A percentile compares a stretch with the other conserved stretches of the same genome.
Conservation (phyloP, 78 protist species). For the Dictyostelium capitatum region DNA sequence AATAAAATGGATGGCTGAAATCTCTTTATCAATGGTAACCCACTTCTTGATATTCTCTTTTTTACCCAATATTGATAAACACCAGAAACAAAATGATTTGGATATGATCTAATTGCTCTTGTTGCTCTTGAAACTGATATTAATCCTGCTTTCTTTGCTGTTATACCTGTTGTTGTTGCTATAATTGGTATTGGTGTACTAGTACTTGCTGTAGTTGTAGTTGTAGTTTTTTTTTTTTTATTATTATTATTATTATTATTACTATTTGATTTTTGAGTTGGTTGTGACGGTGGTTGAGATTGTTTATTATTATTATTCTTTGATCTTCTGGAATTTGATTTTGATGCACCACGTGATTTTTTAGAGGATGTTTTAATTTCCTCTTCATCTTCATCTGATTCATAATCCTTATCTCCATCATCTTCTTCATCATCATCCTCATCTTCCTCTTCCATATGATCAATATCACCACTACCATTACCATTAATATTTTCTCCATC, state of each 20-base stretch:
- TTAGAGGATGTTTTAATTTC: not conserved
- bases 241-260: not conserved
- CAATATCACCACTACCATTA: not conserved
- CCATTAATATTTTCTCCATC: not conserved
- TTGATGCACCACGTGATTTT: not conserved
- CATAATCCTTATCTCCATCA: not conserved
- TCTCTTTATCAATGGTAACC: constrained; percentile 67
- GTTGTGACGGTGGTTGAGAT: not conserved
- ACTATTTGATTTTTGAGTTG: not conserved
- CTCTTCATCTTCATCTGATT: not conserved
- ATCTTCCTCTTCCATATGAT: not conserved
- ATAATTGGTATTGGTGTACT: constrained; percentile 12
- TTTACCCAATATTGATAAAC: constrained; percentile 75
- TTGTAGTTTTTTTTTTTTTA: constrained; percentile 32
- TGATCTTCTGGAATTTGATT: not conserved
- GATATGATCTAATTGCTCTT: not conserved
- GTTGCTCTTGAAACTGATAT: constrained; percentile 46
- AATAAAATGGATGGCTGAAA: constrained; percentile 71
- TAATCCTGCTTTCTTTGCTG: constrained; percentile 69
- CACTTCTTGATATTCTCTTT: constrained; percentile 70
- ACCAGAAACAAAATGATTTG: constrained; percentile 28
- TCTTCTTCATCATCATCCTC: not conserved
- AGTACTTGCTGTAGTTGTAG: not conserved
- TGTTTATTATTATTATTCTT: not conserved
- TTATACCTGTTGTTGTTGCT: constrained; percentile 62